Evolutionary conservation across 768 basidiomycete species (phyloP), one percentile per base, ranked within the genome.

Genomic region (Mycena metata): DNA sequence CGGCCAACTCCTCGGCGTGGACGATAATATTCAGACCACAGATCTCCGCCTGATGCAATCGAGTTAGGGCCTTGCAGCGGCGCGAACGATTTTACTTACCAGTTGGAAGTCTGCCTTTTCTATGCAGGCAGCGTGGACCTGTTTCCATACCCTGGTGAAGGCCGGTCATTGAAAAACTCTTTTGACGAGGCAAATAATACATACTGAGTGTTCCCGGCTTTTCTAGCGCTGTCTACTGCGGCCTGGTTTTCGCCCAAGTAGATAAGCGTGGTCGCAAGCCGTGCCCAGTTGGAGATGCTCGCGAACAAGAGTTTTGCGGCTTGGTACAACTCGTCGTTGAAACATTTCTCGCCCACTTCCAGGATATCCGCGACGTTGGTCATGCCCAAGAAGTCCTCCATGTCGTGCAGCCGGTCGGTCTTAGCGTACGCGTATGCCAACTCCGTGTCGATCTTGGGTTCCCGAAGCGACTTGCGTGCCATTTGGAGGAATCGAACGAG

Each of bases 381-480:
- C 94, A 98, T 97, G 24, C 87, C 87, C 72, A 99, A 83, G 89
- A 99, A 99, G 82, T 99, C 98, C 76, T 99, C 98, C 98, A 99
- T 99, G 76, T 99, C 98, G 77, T 99, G 97, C 16, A 99, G 82
- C 59, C 98, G 91, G 77, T 99, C 98, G 39, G 92, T 96, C 85
- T 98, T 98, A 23, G 98, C 98, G 78, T 99, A 99, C 6, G 98
- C 95, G 77, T 98, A 98, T 15, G 98, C 97, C 39, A 99, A 84
- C 81, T 99, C 96, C 11, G 98, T 98, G 78, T 99, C 98, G 73
- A 99, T 96, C 82, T 91, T 96, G 39, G 98, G 98, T 79, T 99
- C 98, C 64, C 98, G 92, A 17, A 98, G 89, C 51, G 93, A 88
- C 84, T 98, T 99, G 79, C 98, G 92, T 35, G 98, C 96, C 98